These are phyloP conservation scores for Podospora pseudopauciseta DNA, from an alignment of 495 filamentous ascomycete species.

Conservation along the genomic window DNA sequence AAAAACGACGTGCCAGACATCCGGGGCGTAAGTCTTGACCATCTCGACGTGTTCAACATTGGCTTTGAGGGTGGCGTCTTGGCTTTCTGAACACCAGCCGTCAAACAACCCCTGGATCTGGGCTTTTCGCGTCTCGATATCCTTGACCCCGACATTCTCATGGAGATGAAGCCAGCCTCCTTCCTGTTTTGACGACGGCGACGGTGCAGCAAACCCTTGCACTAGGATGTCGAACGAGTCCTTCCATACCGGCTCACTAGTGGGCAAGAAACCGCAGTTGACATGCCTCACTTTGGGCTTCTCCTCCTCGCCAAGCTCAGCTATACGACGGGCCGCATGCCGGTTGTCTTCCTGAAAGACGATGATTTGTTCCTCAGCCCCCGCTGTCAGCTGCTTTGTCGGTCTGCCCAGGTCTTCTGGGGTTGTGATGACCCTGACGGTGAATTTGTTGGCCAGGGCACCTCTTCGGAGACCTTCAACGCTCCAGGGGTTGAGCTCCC, in stretches of 20 bases:
- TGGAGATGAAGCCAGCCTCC: conserved; percentile 61
- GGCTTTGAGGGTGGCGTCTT: conserved; percentile 19
- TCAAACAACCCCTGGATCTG: conserved; percentile 44
- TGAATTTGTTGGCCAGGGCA: conserved; percentile 63
- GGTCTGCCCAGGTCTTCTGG: background rate
- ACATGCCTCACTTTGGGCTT: conserved; percentile 57
- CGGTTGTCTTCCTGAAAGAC: conserved; percentile 72
- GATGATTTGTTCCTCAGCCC: conserved; percentile 45
- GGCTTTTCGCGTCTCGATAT: conserved; percentile 55
- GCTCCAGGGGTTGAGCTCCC: conserved; percentile 87
- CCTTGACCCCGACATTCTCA: conserved; percentile 69
- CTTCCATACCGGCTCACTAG: conserved; percentile 61
- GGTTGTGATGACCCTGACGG: conserved; percentile 43
- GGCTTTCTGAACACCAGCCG: conserved; percentile 21
- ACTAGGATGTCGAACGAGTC: conserved; percentile 50
- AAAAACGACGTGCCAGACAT: conserved; percentile 82
- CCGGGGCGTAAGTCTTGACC: conserved; percentile 92
- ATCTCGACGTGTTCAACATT: conserved; percentile 66
- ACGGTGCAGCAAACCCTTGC: background rate
- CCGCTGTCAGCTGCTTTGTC: background rate
- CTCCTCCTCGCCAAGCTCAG: conserved; percentile 17
- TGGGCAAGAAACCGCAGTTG: conserved; percentile 77
- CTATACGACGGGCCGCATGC: conserved; percentile 49
- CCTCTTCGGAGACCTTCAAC: conserved; percentile 76
- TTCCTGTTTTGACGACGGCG: background rate